These are phyloP conservation scores for Solanum etuberosum DNA, from an alignment of 257 asterid species.

Conservation along the genomic window DNA sequence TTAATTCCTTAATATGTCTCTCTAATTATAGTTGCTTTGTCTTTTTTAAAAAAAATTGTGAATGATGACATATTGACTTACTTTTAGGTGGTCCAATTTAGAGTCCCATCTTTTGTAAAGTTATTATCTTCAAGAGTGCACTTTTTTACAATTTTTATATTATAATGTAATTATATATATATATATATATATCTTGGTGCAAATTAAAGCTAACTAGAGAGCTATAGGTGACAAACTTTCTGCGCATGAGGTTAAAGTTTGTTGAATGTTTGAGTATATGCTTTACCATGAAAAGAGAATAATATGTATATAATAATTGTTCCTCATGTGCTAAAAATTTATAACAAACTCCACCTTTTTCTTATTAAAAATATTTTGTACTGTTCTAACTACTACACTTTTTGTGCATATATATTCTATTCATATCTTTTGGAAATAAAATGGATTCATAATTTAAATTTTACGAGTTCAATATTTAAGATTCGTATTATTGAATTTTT, in stretches of 20 bases:
- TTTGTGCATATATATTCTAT: not conserved
- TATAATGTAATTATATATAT: not conserved
- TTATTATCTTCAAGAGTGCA: not conserved
- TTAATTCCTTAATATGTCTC: not conserved
- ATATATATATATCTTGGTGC: not conserved
- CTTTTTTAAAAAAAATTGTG: not conserved
- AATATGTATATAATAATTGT: too few species aligned
- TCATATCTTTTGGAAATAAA: not conserved
- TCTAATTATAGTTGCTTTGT: not conserved
- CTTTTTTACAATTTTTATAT: not conserved
- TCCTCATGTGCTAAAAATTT: not conserved
- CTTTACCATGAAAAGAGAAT: not conserved
- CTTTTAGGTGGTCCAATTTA: not conserved
- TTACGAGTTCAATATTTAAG: too few species aligned
- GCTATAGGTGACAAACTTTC: not conserved
- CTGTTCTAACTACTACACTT: not conserved
- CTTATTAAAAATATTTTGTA: not conserved
- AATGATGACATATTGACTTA: not conserved
- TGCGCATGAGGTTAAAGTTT: not conserved
- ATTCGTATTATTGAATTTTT: too few species aligned
- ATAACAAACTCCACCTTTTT: not conserved
- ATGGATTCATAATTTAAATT: too few species aligned
- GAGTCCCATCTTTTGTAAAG: not conserved
- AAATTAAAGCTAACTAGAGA: not conserved
- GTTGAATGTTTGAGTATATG: not conserved